Evolutionary conservation across 2,329 filamentous ascomycete genomes (phyloP).

Genomic region (Metarhizium rileyi): DNA sequence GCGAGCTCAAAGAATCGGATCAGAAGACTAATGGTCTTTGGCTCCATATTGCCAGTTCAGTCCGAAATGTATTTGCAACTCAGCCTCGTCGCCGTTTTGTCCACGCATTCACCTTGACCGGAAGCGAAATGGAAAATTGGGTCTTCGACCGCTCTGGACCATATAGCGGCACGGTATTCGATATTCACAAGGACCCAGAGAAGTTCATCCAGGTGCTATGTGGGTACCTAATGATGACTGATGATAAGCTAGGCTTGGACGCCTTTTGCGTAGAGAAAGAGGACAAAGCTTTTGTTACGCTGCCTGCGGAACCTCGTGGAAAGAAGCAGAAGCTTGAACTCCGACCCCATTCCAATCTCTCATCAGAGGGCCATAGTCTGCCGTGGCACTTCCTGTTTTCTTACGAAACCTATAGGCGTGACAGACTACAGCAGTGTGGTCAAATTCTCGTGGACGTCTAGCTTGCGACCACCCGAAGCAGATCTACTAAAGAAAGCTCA

Average conservation of each 20-base stretch:
- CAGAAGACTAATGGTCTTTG: not conserved
- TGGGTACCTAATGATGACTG: conserved; percentile 7
- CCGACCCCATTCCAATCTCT: not conserved
- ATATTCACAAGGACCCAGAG: not conserved
- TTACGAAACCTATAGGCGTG: not conserved
- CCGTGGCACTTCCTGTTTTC: not conserved
- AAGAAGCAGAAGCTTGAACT: not conserved
- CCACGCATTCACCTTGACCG: not conserved
- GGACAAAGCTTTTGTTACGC: not conserved
- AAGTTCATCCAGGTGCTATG: not conserved
- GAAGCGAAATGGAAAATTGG: conserved; percentile 2
- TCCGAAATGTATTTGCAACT: conserved; percentile 1
- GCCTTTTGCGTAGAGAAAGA: not conserved
- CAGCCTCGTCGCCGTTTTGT: not conserved
- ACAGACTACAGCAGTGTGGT: not conserved
- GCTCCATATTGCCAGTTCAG: conserved; percentile 1
- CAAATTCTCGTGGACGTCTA: not conserved
- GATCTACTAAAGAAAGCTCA: not conserved
- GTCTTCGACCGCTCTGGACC: conserved; percentile 5
- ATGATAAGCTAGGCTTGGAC: conserved; percentile 8
- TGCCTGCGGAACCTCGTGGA: not conserved
- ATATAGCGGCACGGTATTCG: conserved; percentile 3
- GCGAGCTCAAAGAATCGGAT: conserved; percentile 2
- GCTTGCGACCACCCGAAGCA: not conserved
- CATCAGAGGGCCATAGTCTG: not conserved